Evolutionary conservation across 176 grass and related monocot genomes (phyloP).

Genomic region (Leersia perrieri): DNA sequence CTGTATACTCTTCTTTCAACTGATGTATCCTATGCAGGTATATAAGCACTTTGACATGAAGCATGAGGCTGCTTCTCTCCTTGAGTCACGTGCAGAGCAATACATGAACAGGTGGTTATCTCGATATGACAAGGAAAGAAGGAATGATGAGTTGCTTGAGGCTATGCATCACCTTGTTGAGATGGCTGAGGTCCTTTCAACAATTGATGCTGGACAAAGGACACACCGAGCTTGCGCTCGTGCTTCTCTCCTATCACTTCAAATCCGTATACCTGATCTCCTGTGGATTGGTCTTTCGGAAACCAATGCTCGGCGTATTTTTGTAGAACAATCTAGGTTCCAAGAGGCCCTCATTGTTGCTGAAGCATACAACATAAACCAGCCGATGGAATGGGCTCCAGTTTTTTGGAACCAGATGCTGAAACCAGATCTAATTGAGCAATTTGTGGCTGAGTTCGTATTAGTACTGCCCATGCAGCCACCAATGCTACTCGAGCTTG

Average conservation of each 20-base stretch:
- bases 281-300: constrained; percentile 84
- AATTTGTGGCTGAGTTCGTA: constrained; percentile 85
- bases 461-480: constrained; percentile 79
- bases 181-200: constrained; percentile 80
- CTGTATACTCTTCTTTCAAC: neutral
- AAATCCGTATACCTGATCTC: constrained; percentile 89
- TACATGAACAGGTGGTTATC: constrained; percentile 76
- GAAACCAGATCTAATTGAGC: constrained; percentile 84
- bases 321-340: constrained; percentile 89
- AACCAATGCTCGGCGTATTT: constrained; percentile 62
- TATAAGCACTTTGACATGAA: constrained; percentile 98
- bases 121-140: constrained; percentile 63
- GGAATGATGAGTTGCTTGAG: constrained; percentile 72
- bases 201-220: constrained; percentile 81
- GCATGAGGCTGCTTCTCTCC: constrained; percentile 82
- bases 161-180: constrained; percentile 86
- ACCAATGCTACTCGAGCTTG: constrained; percentile 74
- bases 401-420: constrained; percentile 91
- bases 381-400: constrained; percentile 85
- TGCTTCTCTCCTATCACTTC: constrained; percentile 83
- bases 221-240: constrained; percentile 76
- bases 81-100: constrained; percentile 72
- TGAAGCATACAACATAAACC: constrained; percentile 85
- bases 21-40: constrained; percentile 48
- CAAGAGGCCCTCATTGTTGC: constrained; percentile 95